phyloP scores from a whole-genome alignment of 768 basidiomycete species.

The Hygrophorus russula region DNA sequence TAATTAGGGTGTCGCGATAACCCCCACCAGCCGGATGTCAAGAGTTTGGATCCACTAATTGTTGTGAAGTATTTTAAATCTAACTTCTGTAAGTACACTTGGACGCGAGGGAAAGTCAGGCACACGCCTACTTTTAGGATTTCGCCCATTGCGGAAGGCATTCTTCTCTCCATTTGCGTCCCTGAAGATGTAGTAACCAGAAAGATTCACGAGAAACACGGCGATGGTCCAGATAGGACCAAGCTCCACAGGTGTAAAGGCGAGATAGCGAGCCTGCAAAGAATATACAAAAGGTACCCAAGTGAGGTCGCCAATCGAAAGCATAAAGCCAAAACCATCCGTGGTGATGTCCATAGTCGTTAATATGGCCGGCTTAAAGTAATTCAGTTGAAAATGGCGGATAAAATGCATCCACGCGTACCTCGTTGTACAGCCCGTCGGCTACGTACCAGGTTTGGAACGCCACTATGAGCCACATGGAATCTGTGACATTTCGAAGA shows the following conservation, averaged over 20 bases:
- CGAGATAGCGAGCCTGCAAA: conserved; percentile 90
- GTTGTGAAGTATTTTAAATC: conserved; percentile 76
- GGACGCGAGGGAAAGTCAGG: neutral
- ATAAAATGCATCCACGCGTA: conserved; percentile 16
- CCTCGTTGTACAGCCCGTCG: conserved; percentile 88
- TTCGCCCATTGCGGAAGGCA: conserved; percentile 84
- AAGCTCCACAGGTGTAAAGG: conserved; percentile 77
- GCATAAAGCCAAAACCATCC: conserved; percentile 99
- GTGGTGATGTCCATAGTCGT: conserved; percentile 97
- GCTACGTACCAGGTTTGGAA: conserved; percentile 85
- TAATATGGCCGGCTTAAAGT: conserved; percentile 64
- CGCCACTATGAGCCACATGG: conserved; percentile 78
- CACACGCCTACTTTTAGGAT: conserved; percentile 71
- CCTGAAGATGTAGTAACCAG: conserved; percentile 90
- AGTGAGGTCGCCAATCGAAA: conserved; percentile 79
- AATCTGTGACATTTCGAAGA: conserved; percentile 61
- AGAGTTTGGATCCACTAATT: conserved; percentile 75
- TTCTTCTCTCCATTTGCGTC: conserved; percentile 88
- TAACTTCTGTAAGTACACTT: conserved; percentile 16
- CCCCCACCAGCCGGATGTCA: conserved; percentile 98
- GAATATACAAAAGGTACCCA: conserved; percentile 96
- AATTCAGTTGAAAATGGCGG: neutral
- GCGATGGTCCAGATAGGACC: conserved; percentile 43
- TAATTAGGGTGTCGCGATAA: conserved; percentile 89
- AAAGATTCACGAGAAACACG: conserved; percentile 52